Percentiles rank a stretch among this genome's conserved stretches.
These are phyloP conservation scores for Aristolochia californica DNA, from an alignment of 164 flowering plant genomes.

Conservation along the genomic window DNA sequence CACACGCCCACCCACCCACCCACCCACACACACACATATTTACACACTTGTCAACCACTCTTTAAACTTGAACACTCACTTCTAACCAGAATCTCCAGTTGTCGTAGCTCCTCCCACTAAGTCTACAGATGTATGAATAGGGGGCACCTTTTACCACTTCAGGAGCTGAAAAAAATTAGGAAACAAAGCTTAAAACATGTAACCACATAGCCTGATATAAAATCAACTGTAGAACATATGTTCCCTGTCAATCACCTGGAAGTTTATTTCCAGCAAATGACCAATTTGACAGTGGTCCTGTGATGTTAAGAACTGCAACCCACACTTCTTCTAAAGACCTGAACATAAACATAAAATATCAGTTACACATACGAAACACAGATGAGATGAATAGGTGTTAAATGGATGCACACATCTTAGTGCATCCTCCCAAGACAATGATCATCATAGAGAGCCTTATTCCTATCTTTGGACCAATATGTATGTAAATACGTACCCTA, in stretches of 20 bases:
- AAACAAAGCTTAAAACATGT: constrained; percentile 3
- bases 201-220: no score
- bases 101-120: constrained; percentile 59
- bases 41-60: background rate
- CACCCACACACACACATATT: background rate
- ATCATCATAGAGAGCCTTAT: no score
- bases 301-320: constrained; percentile 89
- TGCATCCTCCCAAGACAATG: no score
- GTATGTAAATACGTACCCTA: constrained; percentile 48
- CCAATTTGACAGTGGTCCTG: constrained; percentile 92
- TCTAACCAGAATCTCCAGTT: constrained; percentile 97
- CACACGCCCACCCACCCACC: background rate
- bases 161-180: constrained; percentile 44
- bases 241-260: constrained; percentile 40
- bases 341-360: constrained; percentile 16
- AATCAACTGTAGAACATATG: no score
- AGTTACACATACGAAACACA: background rate
- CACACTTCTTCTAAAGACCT: constrained; percentile 87
- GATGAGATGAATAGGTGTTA: background rate
- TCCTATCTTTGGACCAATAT: no score
- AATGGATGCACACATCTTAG: no score
- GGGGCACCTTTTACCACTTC: constrained; percentile 57
- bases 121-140: constrained; percentile 71
- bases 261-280: constrained; percentile 67
- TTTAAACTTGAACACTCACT: constrained; percentile 27